Percentiles rank a stretch among this genome's conserved stretches.
These are phyloP conservation scores for Porphyrellus sp. DNA, from an alignment of 1,284 basidiomycete species.

Conservation along the genomic window DNA sequence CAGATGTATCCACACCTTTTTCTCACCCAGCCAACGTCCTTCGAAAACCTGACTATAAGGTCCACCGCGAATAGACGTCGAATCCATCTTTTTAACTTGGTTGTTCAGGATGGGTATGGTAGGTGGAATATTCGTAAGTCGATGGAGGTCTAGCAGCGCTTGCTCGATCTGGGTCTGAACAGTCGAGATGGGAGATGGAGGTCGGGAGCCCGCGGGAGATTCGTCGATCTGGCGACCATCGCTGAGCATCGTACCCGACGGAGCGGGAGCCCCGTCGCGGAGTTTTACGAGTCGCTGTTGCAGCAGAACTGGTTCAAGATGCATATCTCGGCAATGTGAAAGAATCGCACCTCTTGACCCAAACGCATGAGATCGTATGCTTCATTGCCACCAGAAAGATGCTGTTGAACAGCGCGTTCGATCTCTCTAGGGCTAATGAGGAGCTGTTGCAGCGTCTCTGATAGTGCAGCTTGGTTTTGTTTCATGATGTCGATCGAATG, in stretches of 20 bases:
- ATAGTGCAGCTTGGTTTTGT: constrained; percentile 35
- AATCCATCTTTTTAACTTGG: constrained; percentile 40
- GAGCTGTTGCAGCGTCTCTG: constrained; percentile 38
- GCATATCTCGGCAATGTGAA: not conserved
- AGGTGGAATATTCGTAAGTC: constrained; percentile 48
- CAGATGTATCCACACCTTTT: constrained; percentile 37
- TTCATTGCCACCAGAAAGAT: constrained; percentile 39
- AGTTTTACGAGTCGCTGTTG: constrained; percentile 32
- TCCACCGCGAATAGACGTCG: constrained; percentile 45
- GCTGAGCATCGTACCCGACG: constrained; percentile 19
- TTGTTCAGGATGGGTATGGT: constrained; percentile 48
- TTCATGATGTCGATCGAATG: constrained; percentile 36
- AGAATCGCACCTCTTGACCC: constrained; percentile 44
- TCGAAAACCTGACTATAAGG: constrained; percentile 50
- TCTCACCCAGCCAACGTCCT: constrained; percentile 50
- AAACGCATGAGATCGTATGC: constrained; percentile 48
- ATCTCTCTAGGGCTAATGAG: constrained; percentile 40
- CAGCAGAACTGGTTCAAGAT: constrained; percentile 15
- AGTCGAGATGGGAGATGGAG: constrained; percentile 30
- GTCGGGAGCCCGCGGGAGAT: constrained; percentile 23
- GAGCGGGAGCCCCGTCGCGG: not conserved
- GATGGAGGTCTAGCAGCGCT: constrained; percentile 46
- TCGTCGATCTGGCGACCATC: constrained; percentile 22
- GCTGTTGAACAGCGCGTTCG: constrained; percentile 36
- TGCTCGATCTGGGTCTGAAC: constrained; percentile 42